Base-by-base conservation (phyloP, 257 asterid species). In the Solanum bukasovii region DNA sequence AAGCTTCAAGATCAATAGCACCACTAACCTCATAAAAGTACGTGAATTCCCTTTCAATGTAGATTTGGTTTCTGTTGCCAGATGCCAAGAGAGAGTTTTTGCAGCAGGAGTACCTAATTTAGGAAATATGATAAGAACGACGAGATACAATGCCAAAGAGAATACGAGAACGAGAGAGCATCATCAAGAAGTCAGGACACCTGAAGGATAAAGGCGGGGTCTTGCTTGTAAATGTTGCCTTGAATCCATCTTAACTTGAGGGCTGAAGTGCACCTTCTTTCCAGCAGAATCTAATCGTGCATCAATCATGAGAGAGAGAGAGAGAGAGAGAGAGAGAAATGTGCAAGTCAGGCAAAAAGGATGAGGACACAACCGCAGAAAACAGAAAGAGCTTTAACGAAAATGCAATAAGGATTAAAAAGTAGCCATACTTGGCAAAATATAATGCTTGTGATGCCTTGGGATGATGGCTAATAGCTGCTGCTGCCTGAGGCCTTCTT, bases 401-500 rank as follows among this genome's bases (percentile, higher is more conserved):
- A 16, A 21, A 31, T 16, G 78, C 16, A 29, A 38, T 13, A 78
- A 89, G 79, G 46, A 84, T 63, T 46, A 79, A 63, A 70, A 87
- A 84, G 84, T 86, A 78, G 78, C 65, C 94, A 68, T 95, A 97
- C 99, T 96, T 59, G 99, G 99, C 91, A 97, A 92, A 74, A 92
- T 90, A 75, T 97, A 97, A 91, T 94, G 99, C 85, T 97, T 97
- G 95, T 97, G 99, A 91, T 97, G 98, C 94, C 94, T 97, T 75
- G 99, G 99, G 89, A 94, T 94, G 92, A 94, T 90, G n/a, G 98
- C 93, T 87, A 96, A 87, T 86, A 96, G 91, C 91, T 95, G 98
- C 90, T 96, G 99, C 93, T 97, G 99, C 92, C 98, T 93, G 46
- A 94, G 93, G 73, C 98, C 99, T 94, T 97, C 99, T 87, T 92